Base-by-base conservation (phyloP, 139 green algal genomes). In the Coccomyxa sp. region DNA sequence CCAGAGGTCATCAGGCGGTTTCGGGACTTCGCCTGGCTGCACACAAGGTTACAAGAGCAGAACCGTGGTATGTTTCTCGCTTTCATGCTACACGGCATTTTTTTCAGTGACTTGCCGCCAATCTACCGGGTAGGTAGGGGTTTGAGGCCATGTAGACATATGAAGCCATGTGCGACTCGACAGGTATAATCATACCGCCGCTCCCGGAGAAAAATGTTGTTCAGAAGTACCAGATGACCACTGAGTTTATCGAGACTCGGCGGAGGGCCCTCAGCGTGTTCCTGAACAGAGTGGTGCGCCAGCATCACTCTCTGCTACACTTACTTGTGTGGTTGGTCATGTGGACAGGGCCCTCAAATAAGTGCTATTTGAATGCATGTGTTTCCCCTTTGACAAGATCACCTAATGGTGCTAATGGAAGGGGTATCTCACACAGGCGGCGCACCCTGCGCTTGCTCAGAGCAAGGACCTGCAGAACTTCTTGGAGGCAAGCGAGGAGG, bases 171-270 rank as follows among this genome's bases (percentile, higher is more conserved):
- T 51, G 38, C 38, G 38, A 51, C 3, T 51, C 7, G 38, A 58
- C 87, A 86, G 95, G 96, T 32, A 84, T 94, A 77, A 97, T 99
- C 58, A 82, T 99, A 38, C 96, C 96, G 0, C 88, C 96, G 1
- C 86, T 98, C 76, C 96, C 96, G 9, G 95, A 98, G 81, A 98
- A 98, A 83, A 96, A 91, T 28, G 93, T 93, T 13, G 91, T 99
- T 58, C 91, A 95, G 81, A 98, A 98, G 87, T 98, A 96, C 79
- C 91, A 95, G 77, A 96, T 97, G 92, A 92, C 88, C 18, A 88
- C 85, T 10, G 93, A 97, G 25, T 99, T 99, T 88, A 95, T 98
- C n/a, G 95, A 98, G 85, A 66, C 88, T 76, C 86, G 96, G 23
- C 88, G 96, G 21, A 80, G 87, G 0, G 95, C 93, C 0, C 89